Evolutionary conservation across 2,329 filamentous ascomycete genomes (phyloP), one percentile per base, ranked within the genome.

Genomic region (Fusarium globosum): DNA sequence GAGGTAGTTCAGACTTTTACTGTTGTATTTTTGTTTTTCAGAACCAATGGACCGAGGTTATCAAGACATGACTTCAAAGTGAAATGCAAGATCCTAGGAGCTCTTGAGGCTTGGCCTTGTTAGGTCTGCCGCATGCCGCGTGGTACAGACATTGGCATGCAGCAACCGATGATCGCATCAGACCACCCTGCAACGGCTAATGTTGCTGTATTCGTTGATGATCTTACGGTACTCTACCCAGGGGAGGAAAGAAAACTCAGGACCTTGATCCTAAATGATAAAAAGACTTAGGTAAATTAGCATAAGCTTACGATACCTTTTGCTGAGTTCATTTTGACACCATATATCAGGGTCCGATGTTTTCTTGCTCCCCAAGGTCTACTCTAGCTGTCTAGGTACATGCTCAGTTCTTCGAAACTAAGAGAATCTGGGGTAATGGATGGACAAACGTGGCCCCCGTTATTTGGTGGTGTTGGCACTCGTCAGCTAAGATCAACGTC

Each of bases 171-270:
- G 30, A 65, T 49, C 65, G 30, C n/a, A 68, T 62, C 65, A 68
- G 65, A 42, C 66, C 59, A 65, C 65, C 65, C 59, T 69, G 66
- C 60, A 70, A 59, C 46, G 66, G 67, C 46, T 41, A 46, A 33
- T 36, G 20, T 60, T 48, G 21, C 28, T 60, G 5, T 59, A 59
- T 48, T 26, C n/a, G 8, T 35, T 16, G 33, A 48, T 69, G 39
- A 43, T 63, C 52, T 52, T 52, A 28, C 45, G 42, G 33, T 51
- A 30, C 39, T 41, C 20, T 41, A 6, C 38, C 38, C 14, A 41
- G 39, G 3, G 5, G 39, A 41, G 13, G 20, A 41, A 41, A 41
- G 39, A 21, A 39, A 41, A 21, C 13, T 3, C 13, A 21, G 20
- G 39, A n/a, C 39, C 39, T 41, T 41, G 13, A 41, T 21, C 20